Percentiles rank a stretch among this genome's conserved stretches.
Evolutionary conservation across 176 grass and related monocot genomes (phyloP).

Genomic region (Raddia distichophylla): DNA sequence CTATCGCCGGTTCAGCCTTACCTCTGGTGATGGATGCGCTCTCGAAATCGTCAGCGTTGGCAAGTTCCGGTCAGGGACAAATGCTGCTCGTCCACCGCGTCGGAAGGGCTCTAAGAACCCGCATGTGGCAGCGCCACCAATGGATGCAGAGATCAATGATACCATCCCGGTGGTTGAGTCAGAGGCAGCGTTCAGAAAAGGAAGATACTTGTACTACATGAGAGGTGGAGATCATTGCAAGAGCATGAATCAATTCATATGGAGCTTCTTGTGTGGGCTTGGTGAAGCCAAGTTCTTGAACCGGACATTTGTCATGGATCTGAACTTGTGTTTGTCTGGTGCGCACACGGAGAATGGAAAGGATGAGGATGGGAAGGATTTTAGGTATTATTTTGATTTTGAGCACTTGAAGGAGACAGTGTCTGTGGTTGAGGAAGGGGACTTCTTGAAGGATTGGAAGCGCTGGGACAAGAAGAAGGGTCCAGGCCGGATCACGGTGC

Average conservation of each 20-base stretch:
- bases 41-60: conserved; percentile 59
- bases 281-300: conserved; percentile 95
- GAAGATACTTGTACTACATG: conserved; percentile 86
- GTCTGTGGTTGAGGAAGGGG: conserved; percentile 74
- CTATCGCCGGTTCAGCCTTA: conserved; percentile 73
- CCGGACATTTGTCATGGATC: conserved; percentile 87
- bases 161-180: conserved; percentile 73
- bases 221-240: conserved; percentile 94
- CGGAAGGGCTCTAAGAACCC: conserved; percentile 31
- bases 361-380: conserved; percentile 87
- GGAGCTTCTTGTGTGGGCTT: conserved; percentile 90
- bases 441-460: conserved; percentile 77
- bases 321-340: conserved; percentile 78
- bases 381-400: conserved; percentile 92
- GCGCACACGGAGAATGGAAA: conserved; percentile 70
- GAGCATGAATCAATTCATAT: conserved; percentile 94
- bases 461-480: conserved; percentile 82
- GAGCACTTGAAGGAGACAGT: conserved; percentile 84
- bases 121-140: neutral
- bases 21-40: conserved; percentile 59
- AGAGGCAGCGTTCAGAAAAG: conserved; percentile 76
- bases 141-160: conserved; percentile 88
- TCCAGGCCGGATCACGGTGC: conserved; percentile 63
- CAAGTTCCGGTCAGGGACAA: conserved; percentile 83
- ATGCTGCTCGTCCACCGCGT: conserved; percentile 54